Base-by-base conservation (phyloP, 805 yeast genomes). In the Wickerhamiella sorbophila region DNA sequence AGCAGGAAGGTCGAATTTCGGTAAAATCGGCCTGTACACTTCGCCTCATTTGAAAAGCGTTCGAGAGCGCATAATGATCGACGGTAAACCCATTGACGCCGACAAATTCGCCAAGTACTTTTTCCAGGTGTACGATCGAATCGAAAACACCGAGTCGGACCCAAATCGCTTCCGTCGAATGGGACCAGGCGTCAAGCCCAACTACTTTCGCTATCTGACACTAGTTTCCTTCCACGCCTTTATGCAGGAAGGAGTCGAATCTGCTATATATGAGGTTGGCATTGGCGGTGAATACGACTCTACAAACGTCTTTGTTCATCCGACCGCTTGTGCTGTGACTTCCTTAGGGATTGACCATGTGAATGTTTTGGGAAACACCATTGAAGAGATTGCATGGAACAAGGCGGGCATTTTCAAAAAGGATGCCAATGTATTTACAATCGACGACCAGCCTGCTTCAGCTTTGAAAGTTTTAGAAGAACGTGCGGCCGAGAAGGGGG, bases 221-320 rank as follows among this genome's bases (percentile, higher is more conserved):
- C 62, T 93, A 15, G 60, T 91, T 45, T 84, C 96, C 2, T 91
- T 86, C 65, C 95, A 93, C 58, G 80, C 85, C 1, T 93, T 93
- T 52, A 58, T 84, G 62, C 70, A 74, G 42, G 98, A 91, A 61
- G 80, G 82, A 1, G 87, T 91, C n/a, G 82, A 86, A 55, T 74
- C 95, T 29, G 96, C 97, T 10, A 79, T 91, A 31, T 86, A 83
- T 56, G 99, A 91, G 59, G 99, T 93, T 24, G 99, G 99, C 18
- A 94, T 91, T 38, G 99, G 99, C 22, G 99, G 99, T 5, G 93
- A 83, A 56, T 85, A 76, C 54, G 99, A 91, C 60, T 84, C 95
- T n/a, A 91, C 99, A 10, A 91, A 91, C 57, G 72, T 91, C 2
- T 73, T 91, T 38, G 75, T 69, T 34, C 63, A 67, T 34, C 97